phyloP scores from a whole-genome alignment of 116 monocot species.

The Trichopus zeylanicus region DNA sequence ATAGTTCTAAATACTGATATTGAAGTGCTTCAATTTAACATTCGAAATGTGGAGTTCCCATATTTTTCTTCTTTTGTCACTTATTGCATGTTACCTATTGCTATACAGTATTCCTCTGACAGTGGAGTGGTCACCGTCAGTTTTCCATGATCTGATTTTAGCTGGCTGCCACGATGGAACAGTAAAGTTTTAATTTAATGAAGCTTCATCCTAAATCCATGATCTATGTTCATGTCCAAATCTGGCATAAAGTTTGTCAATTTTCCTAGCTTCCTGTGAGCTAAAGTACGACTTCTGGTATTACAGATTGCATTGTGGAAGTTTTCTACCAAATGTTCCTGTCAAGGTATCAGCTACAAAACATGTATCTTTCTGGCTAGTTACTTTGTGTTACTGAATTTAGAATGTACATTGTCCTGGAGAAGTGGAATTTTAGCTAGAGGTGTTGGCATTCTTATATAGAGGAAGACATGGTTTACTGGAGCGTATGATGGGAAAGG shows the following conservation, averaged over 20 bases:
- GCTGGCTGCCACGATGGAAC: slow-evolving; percentile 94
- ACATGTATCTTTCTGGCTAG: too few relatives aligned
- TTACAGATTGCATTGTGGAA: slow-evolving; percentile 92
- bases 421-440: not conserved
- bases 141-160: slow-evolving; percentile 61
- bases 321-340: slow-evolving; percentile 40
- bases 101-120: slow-evolving; percentile 76
- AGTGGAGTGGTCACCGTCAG: slow-evolving; percentile 78
- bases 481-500: not conserved
- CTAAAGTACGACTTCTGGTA: not conserved
- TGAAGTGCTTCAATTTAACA: too few relatives aligned
- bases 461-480: not conserved
- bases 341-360: slow-evolving; percentile 36
- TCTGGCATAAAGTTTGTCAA: not conserved
- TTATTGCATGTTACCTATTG: slow-evolving; percentile 2
- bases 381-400: too few relatives aligned
- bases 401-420: not conserved
- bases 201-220: not conserved
- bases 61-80: not conserved
- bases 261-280: not conserved
- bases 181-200: slow-evolving; percentile 28
- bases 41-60: too few relatives aligned
- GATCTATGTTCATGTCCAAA: not conserved
- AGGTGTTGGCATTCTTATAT: not conserved
- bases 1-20: too few relatives aligned